phyloP scores from a whole-genome alignment of 1,284 basidiomycete species.

The Ustilago trichophora region DNA sequence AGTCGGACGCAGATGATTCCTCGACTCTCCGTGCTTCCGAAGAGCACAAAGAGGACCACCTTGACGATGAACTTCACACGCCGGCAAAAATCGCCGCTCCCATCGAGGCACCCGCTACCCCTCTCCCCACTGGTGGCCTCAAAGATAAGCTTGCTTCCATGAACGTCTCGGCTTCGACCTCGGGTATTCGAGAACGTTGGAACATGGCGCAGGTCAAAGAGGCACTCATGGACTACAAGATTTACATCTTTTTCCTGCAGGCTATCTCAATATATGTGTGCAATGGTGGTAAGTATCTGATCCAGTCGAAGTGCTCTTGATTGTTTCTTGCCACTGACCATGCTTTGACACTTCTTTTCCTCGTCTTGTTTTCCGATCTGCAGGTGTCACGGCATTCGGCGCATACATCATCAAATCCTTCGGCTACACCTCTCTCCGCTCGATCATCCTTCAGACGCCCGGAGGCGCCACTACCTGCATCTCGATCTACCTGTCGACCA shows the following conservation, averaged over 20 bases:
- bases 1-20: constrained; percentile 63
- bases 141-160: constrained; percentile 34
- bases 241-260: constrained; percentile 69
- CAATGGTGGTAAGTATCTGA: too few relatives aligned
- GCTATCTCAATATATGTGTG: constrained; percentile 67
- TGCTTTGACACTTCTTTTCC: too few relatives aligned
- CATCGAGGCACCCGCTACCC: background rate
- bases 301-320: too few relatives aligned
- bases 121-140: constrained; percentile 23
- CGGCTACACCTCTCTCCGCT: constrained; percentile 69
- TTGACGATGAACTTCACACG: constrained; percentile 10
- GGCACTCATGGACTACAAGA: constrained; percentile 68
- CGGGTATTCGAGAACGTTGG: constrained; percentile 55
- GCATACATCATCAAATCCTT: constrained; percentile 69
- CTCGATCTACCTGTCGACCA: constrained; percentile 68
- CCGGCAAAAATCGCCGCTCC: too few relatives aligned
- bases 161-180: constrained; percentile 37
- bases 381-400: constrained; percentile 69
- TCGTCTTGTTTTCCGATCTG: too few relatives aligned
- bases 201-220: constrained; percentile 67
- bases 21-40: constrained; percentile 15
- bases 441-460: constrained; percentile 68
- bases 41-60: constrained; percentile 7
- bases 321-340: too few relatives aligned
- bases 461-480: constrained; percentile 68